Base-by-base conservation (phyloP, 768 basidiomycete species). In the Russula lepida region DNA sequence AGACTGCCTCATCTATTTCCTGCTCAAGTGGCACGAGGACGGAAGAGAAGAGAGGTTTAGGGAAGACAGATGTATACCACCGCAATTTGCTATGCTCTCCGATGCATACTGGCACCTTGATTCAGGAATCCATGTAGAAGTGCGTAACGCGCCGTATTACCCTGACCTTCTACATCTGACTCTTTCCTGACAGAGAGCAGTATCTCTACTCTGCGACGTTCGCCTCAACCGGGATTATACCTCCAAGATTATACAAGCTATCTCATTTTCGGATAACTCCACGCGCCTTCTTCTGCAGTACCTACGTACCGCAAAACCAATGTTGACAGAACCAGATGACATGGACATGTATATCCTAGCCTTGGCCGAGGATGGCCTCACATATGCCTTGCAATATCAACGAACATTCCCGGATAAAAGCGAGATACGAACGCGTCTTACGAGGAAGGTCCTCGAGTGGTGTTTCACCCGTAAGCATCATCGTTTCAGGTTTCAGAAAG, bases 51-150 rank as follows among this genome's bases (percentile, higher is more conserved):
- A 63, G 67, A 71, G 62, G 76, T 89, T 75, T 72, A 74, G 69
- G 56, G 75, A 71, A 71, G 81, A 71, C n/a, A 74, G 79, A 30
- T 82, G 79, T 67, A 85, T 93, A 62, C 84, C 88, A 4, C 85
- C 88, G 3, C 90, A 91, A 67, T 92, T 91, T 68, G 76, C 79
- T 7, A 74, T 79, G 4, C 78, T 92, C 50, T 82, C 88, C n/a
- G 86, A 89, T 74, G 90, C 91, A 68, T 92, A 92, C 74, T 93
- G 88, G 86, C 74, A 82, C 70, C 74, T 93, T 61, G 91, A 93
- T 72, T 78, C 82, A 2, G 88, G 86, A 12, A 75, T 78, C n/a
- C 75, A 84, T 47, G 70, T 87, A 54, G 71, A 79, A 50, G 89
- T 91, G 71, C 64, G 86, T 80, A 15, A 52, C 43, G 30, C 47